Percentiles rank a stretch among this genome's conserved stretches.
Conservation (phyloP, 805 yeast genomes). For the Hanseniaspora mollemarum region DNA sequence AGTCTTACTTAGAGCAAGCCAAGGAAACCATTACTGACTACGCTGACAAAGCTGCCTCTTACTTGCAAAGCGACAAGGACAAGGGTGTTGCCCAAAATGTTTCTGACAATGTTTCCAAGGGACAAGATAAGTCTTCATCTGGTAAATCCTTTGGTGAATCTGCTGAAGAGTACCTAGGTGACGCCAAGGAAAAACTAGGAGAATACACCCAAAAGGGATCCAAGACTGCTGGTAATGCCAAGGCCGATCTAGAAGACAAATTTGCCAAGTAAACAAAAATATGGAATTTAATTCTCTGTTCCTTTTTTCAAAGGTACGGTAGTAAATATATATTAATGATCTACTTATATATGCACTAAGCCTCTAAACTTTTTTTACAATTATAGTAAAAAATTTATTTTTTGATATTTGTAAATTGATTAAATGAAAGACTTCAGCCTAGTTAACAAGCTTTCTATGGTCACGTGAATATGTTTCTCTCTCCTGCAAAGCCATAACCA, state of each 20-base stretch:
- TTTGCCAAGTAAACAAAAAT: conserved; percentile 6
- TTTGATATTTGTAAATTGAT: too few relatives aligned
- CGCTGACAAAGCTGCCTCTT: conserved; percentile 52
- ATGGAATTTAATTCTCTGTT: background rate
- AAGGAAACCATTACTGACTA: conserved; percentile 59
- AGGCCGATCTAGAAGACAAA: conserved; percentile 4
- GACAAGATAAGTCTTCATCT: conserved; percentile 37
- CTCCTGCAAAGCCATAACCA: too few relatives aligned
- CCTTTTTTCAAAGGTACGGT: too few relatives aligned
- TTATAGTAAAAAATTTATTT: too few relatives aligned
- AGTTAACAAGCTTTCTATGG: too few relatives aligned
- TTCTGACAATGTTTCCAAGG: conserved; percentile 48
- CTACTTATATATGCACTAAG: too few relatives aligned
- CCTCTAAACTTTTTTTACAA: too few relatives aligned
- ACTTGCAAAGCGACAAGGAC: conserved; percentile 49
- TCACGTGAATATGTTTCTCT: too few relatives aligned
- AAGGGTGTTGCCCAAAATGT: conserved; percentile 62
- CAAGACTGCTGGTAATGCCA: conserved; percentile 41
- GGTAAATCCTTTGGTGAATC: conserved; percentile 40
- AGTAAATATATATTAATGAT: too few relatives aligned
- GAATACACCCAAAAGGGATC: conserved; percentile 39
- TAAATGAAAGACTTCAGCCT: too few relatives aligned
- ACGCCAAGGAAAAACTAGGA: conserved; percentile 42
- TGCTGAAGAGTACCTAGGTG: conserved; percentile 47
- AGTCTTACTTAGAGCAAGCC: conserved; percentile 51